Evolutionary conservation across 2,329 filamentous ascomycete species (phyloP), one percentile per base, ranked within the genome.

Genomic region (Colletotrichum eremochloae): DNA sequence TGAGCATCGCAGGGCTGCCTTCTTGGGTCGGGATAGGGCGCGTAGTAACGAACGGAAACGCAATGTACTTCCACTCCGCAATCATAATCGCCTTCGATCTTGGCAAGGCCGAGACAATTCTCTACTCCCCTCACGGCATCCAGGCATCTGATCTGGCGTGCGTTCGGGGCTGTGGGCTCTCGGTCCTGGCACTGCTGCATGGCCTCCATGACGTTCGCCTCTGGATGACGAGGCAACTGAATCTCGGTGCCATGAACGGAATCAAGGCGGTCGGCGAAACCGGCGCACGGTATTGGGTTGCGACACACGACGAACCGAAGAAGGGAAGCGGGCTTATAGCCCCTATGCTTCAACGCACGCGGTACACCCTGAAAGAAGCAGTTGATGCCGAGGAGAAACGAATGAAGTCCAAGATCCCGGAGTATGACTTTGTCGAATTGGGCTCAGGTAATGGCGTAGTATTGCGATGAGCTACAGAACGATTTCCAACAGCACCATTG

Each of bases 291-390:
- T 92, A 92, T 76, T 93, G 90, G 91, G 80, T 92, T 24, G 86
- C 86, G 0, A 92, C 91, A 36, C 90, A 93, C 75, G 90, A 92
- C 74, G 90, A 92, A 78, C 81, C 88, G 5, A 92, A 92, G 79
- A 85, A 79, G 65, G 90, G 89, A 0, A 85, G 84, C 0, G 90
- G 90, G 0, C 75, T 92, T 6, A 85, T 92, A 12, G 85, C 87
- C 80, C 80, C 81, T 73, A 84, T 91, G 52, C 75, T 90, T 63
- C 78, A 79, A 53, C 76, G 85, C 63, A 85, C 83, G 65, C 74
- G 76, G n/a, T 85, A 86, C 70, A 83, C 80, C 1, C 74, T 89
- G 14, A 77, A 80, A 5, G 84, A 86, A 53, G 82, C 83, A 9
- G 81, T 84, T 3, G 78, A 81, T 40, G 77, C 81, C n/a, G 81